phyloP scores from a whole-genome alignment of 768 basidiomycete species.

The Tulasnella sp. region DNA sequence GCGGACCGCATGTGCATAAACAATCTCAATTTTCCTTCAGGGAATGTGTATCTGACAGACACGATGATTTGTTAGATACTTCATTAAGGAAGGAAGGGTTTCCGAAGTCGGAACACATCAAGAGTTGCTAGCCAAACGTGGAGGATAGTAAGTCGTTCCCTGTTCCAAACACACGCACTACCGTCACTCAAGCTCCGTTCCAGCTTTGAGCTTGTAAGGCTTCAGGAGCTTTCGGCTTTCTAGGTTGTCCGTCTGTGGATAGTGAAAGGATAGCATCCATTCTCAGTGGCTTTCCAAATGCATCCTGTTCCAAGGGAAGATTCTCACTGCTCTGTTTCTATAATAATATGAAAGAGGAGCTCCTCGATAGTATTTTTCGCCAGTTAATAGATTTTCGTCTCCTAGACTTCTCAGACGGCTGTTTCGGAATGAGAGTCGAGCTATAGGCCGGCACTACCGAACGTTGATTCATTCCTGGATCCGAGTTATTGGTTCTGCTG shows the following conservation, averaged over 20 bases:
- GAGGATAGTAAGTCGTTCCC: conserved; percentile 45
- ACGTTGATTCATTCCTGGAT: not conserved
- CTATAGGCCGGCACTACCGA: not conserved
- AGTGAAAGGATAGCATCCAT: not conserved
- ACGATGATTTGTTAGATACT: conserved; percentile 59
- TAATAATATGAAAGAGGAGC: not conserved
- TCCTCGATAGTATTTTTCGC: not conserved
- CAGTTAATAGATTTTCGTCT: not conserved
- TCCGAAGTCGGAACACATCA: conserved; percentile 89
- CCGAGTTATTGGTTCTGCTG: not conserved
- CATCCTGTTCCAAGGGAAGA: not conserved
- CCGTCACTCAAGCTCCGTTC: conserved; percentile 10
- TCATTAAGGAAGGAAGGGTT: conserved; percentile 83
- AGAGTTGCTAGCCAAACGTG: conserved; percentile 55
- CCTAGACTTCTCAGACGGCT: not conserved
- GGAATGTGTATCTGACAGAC: conserved; percentile 30
- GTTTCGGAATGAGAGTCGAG: not conserved
- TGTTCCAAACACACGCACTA: not conserved
- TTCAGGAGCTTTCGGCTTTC: conserved; percentile 60
- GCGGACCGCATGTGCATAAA: conserved; percentile 78
- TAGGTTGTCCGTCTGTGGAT: not conserved
- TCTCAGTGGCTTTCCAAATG: not conserved
- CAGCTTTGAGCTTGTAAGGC: conserved; percentile 78
- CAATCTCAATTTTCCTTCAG: not conserved
- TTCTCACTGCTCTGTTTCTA: not conserved